Conservation (phyloP, 2,329 filamentous ascomycete species). For the Orbilia oligospora region DNA sequence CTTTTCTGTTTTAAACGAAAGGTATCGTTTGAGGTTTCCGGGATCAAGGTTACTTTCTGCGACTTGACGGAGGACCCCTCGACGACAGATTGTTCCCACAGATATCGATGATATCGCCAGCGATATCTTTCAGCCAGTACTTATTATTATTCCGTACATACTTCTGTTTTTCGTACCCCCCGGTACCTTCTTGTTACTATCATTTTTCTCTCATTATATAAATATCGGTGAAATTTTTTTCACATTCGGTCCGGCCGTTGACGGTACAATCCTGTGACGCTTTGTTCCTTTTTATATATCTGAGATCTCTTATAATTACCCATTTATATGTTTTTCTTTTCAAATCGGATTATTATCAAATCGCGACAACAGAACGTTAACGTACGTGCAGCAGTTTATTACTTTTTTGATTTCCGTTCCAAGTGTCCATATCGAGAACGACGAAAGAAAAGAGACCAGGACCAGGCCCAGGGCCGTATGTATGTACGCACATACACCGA, state of each 20-base stretch:
- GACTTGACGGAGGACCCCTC: background rate
- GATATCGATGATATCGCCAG: background rate
- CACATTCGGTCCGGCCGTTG: slow-evolving; percentile 42
- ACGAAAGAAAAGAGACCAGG: slow-evolving; percentile 6
- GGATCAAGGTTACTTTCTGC: slow-evolving; percentile 44
- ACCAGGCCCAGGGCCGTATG: slow-evolving; percentile 5
- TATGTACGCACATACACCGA: background rate
- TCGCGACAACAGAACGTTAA: background rate
- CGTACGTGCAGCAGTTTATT: background rate
- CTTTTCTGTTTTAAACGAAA: slow-evolving; percentile 5
- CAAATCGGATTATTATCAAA: slow-evolving; percentile 19
- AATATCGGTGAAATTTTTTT: background rate
- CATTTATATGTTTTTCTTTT: no score
- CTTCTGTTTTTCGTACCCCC: background rate
- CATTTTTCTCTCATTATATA: background rate
- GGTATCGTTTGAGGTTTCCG: slow-evolving; percentile 17
- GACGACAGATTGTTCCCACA: slow-evolving; percentile 12
- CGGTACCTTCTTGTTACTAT: no score
- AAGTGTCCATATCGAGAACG: background rate
- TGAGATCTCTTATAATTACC: background rate
- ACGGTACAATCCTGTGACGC: slow-evolving; percentile 5
- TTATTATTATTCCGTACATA: no score
- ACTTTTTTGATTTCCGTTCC: background rate
- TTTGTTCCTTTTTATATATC: background rate
- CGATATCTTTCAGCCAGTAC: background rate